phyloP scores from a whole-genome alignment of 306 rosid genomes.

The Vicia villosa region DNA sequence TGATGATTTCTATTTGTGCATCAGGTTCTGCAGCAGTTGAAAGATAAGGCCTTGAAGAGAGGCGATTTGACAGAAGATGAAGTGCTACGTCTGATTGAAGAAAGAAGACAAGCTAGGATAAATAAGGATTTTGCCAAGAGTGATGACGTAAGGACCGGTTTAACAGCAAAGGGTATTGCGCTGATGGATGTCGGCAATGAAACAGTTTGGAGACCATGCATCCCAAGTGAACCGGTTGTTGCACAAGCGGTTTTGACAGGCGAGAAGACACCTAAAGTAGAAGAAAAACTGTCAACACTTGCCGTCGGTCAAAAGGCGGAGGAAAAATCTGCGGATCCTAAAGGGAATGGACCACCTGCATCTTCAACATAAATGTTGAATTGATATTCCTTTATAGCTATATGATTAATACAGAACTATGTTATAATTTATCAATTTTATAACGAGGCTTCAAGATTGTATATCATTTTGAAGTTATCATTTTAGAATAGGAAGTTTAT shows the following conservation, averaged over 20 bases:
- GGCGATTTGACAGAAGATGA: constrained; percentile 73
- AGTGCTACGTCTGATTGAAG: constrained; percentile 61
- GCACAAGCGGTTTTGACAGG: constrained; percentile 38
- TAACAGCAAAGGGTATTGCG: constrained; percentile 76
- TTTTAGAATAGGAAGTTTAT: not conserved
- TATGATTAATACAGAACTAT: constrained; percentile 31
- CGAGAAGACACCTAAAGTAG: constrained; percentile 32
- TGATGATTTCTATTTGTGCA: constrained; percentile 26
- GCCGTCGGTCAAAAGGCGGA: constrained; percentile 16
- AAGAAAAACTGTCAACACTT: constrained; percentile 33
- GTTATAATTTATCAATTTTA: constrained; percentile 40
- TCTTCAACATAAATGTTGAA: constrained; percentile 30
- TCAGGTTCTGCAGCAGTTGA: constrained; percentile 84
- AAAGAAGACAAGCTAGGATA: constrained; percentile 76
- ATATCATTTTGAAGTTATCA: constrained; percentile 23
- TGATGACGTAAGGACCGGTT: constrained; percentile 71
- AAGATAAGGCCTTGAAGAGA: constrained; percentile 75
- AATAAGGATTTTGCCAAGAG: constrained; percentile 72
- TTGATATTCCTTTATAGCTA: constrained; percentile 8
- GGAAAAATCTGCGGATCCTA: constrained; percentile 28
- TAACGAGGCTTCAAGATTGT: constrained; percentile 27
- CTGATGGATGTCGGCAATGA: constrained; percentile 88
- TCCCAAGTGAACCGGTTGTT: constrained; percentile 43
- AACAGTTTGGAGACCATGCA: constrained; percentile 81
- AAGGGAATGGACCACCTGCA: constrained; percentile 33